phyloP scores from a whole-genome alignment of 148 eudicot genomes.

The Pouteria glomerata region DNA sequence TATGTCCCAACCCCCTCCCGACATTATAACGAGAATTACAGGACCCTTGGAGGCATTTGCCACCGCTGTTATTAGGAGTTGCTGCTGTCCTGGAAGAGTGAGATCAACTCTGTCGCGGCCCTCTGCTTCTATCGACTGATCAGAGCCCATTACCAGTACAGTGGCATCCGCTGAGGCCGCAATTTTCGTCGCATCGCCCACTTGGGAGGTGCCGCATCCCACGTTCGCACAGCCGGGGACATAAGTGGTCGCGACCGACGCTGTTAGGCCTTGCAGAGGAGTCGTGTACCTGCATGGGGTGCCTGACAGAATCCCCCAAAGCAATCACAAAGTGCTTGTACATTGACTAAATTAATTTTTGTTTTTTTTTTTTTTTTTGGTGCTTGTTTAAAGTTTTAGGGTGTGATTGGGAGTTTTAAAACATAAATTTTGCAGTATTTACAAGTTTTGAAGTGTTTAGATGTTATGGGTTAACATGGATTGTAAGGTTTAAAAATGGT shows the following conservation, averaged over 20 bases:
- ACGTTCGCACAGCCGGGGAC: conserved; percentile 44
- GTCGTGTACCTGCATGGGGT: conserved; percentile 45
- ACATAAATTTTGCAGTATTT: too few relatives aligned
- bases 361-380: too few relatives aligned
- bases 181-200: conserved; percentile 22
- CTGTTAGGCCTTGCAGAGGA: conserved; percentile 38
- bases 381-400: too few relatives aligned
- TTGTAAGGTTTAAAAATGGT: too few relatives aligned
- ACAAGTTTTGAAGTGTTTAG: too few relatives aligned
- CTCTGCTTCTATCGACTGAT: conserved; percentile 52
- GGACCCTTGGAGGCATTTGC: conserved; percentile 45
- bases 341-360: not conserved
- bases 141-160: conserved; percentile 50
- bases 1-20: conserved; percentile 51
- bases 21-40: conserved; percentile 47
- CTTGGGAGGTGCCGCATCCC: conserved; percentile 29
- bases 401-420: too few relatives aligned
- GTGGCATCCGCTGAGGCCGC: conserved; percentile 42
- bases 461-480: too few relatives aligned
- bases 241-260: conserved; percentile 25
- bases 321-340: not conserved
- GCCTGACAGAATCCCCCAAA: conserved; percentile 19
- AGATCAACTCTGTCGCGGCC: conserved; percentile 36
- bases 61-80: conserved; percentile 28
- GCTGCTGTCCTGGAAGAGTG: conserved; percentile 49